These are phyloP conservation scores for Cystobasidiaceae sp. DNA, from an alignment of 1,284 basidiomycete genomes.

Conservation along the genomic window DNA sequence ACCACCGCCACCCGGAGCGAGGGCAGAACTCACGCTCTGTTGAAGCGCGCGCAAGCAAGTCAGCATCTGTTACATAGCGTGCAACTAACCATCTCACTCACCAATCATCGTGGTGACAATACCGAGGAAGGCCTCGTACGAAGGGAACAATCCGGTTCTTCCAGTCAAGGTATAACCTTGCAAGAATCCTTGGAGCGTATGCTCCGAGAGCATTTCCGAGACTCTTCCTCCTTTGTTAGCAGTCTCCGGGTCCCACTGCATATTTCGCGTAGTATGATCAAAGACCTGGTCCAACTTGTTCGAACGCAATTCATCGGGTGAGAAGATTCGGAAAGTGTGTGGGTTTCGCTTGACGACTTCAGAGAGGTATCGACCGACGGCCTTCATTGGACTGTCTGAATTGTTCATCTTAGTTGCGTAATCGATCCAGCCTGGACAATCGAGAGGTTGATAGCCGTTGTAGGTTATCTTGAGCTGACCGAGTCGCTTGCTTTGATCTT, in stretches of 20 bases:
- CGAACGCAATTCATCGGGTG: conserved; percentile 82
- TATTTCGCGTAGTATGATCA: conserved; percentile 56
- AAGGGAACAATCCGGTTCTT: conserved; percentile 75
- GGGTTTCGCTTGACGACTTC: conserved; percentile 58
- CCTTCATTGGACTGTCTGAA: conserved; percentile 69
- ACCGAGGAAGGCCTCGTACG: conserved; percentile 79
- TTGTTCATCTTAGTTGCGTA: conserved; percentile 54
- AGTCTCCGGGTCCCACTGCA: conserved; percentile 68
- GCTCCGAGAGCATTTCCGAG: conserved; percentile 80
- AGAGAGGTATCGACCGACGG: conserved; percentile 57
- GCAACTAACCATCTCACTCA: not conserved
- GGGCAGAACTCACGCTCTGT: too few relatives aligned
- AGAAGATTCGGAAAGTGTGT: conserved; percentile 74
- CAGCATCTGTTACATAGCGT: too few relatives aligned
- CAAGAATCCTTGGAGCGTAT: conserved; percentile 79
- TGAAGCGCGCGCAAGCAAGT: too few relatives aligned
- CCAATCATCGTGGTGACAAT: conserved; percentile 50
- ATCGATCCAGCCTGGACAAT: conserved; percentile 63
- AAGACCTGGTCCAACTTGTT: conserved; percentile 81
- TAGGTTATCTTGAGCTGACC: conserved; percentile 65
- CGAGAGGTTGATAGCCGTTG: conserved; percentile 58
- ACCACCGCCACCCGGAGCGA: too few relatives aligned
- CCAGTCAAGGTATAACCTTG: conserved; percentile 50
- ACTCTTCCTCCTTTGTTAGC: conserved; percentile 65
- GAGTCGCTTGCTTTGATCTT: conserved; percentile 55